Evolutionary conservation across 805 yeast species (phyloP), one percentile per base, ranked within the genome.

Genomic region (Pichia insulana): DNA sequence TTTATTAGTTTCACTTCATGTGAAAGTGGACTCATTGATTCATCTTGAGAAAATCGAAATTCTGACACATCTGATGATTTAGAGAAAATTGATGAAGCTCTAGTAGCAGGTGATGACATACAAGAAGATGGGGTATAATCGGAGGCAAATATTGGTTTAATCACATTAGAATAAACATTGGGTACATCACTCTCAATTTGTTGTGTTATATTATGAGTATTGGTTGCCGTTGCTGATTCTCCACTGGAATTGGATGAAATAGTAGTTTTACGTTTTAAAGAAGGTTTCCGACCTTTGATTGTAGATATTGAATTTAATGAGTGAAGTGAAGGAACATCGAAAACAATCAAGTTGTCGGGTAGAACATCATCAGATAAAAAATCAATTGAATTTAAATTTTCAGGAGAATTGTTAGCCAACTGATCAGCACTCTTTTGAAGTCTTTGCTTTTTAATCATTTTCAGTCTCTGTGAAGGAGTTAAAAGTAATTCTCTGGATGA

Each of bases 301-400:
- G 61, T 60, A n/a, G 63, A 48, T 15, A 66, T 48, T 11, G 69
- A 58, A 6, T 58, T 64, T 16, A 79, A 58, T 0, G 82, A 71
- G 37, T 76, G 79, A 0, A 83, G 69, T 40, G 76, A 59, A 3
- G 88, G 88, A 16, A 81, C 83, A 50, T 81, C 80, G 59, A 65
- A 80, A 45, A 80, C 72, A 18, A 71, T 65, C 18, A 70, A 59
- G 42, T 71, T 71, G 34, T 69, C 75, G 1, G 78, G 78, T 34
- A 76, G 59, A 44, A 74, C 73, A 45, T 74, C 76, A 49, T 76
- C 81, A 15, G 73, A 76, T 7, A 62, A 41, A 16, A 53, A 57
- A 36, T 65, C 70, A 15, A 61, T 58, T 32, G 60, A 59, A 27
- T 57, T 60, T 12, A 46, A 28, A 19, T 46, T 28, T 25, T 41